These are phyloP conservation scores for Nowakowskiella sp. DNA, from an alignment of 192 early-diverging fungal species.

Conservation along the genomic window DNA sequence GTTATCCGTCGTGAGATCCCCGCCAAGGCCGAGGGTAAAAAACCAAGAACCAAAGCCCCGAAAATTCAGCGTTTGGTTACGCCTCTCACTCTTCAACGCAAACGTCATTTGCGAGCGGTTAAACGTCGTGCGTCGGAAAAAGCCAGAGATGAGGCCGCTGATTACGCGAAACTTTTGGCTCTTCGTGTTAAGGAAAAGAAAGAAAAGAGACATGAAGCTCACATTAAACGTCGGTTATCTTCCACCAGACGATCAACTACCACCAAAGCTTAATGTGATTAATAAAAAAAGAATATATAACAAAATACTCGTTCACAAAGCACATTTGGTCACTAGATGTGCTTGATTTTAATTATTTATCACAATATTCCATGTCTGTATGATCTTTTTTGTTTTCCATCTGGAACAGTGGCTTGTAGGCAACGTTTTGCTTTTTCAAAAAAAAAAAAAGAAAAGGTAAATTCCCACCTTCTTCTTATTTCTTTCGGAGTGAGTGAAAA, in stretches of 20 bases:
- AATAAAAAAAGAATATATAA: too few relatives aligned
- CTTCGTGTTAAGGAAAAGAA: constrained; percentile 93
- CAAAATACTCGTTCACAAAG: too few relatives aligned
- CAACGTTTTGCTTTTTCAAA: too few relatives aligned
- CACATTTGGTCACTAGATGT: too few relatives aligned
- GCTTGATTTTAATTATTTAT: too few relatives aligned
- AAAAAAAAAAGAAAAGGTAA: too few relatives aligned
- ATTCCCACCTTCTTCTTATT: too few relatives aligned
- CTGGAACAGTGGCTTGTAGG: too few relatives aligned
- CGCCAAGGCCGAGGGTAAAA: constrained; percentile 75
- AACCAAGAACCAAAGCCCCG: constrained; percentile 92
- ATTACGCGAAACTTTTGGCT: constrained; percentile 71
- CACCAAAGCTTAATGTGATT: too few relatives aligned
- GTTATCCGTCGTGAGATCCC: constrained; percentile 95
- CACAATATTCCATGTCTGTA: too few relatives aligned
- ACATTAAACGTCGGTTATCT: constrained; percentile 66
- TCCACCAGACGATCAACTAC: constrained; percentile 34
- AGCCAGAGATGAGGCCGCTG: constrained; percentile 69
- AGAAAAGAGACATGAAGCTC: constrained; percentile 66
- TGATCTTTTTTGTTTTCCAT: too few relatives aligned
- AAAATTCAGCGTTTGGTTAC: constrained; percentile 99
- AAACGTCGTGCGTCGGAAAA: constrained; percentile 78
- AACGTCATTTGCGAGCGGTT: constrained; percentile 77
- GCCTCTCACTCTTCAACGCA: constrained; percentile 92
- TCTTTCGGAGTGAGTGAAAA: too few relatives aligned